Conservation (phyloP, 1,284 basidiomycete species). For the Ustilago sp. region DNA sequence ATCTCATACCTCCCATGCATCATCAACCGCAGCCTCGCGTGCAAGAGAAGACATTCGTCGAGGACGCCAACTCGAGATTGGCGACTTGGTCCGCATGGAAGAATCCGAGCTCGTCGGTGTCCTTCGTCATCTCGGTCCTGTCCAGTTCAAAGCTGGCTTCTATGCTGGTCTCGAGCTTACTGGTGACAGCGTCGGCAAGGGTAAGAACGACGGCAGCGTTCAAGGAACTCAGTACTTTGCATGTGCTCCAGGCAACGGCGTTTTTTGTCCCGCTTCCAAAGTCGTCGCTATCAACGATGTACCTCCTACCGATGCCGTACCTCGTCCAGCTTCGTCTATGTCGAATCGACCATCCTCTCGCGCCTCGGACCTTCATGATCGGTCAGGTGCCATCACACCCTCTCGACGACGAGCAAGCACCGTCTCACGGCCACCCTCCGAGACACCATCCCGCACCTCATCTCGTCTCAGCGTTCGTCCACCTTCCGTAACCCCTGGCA, state of each 20-base stretch:
- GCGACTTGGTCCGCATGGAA: constrained; percentile 59
- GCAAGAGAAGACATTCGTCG: constrained; percentile 31
- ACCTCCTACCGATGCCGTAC: constrained; percentile 60
- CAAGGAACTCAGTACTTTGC: constrained; percentile 85
- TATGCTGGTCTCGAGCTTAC: constrained; percentile 67
- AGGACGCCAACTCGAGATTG: constrained; percentile 58
- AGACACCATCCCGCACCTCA: constrained; percentile 44
- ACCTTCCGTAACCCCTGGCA: constrained; percentile 45
- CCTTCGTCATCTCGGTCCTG: constrained; percentile 63
- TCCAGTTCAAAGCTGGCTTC: constrained; percentile 57
- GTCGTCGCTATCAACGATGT: constrained; percentile 70
- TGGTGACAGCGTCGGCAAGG: constrained; percentile 76
- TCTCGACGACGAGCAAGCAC: constrained; percentile 43
- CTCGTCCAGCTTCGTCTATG: constrained; percentile 64
- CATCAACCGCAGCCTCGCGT: constrained; percentile 43
- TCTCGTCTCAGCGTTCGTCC: constrained; percentile 46
- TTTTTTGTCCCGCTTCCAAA: constrained; percentile 86
- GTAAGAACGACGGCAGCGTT: constrained; percentile 94
- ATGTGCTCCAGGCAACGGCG: constrained; percentile 86
- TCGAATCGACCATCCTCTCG: constrained; percentile 52
- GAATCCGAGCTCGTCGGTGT: constrained; percentile 59
- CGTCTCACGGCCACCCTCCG: constrained; percentile 34
- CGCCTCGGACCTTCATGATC: constrained; percentile 43
- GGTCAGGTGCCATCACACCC: constrained; percentile 42
- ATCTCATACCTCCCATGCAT: constrained; percentile 40